Base-by-base conservation (phyloP, 2,329 filamentous ascomycete species). In the Catunica adiposa region DNA sequence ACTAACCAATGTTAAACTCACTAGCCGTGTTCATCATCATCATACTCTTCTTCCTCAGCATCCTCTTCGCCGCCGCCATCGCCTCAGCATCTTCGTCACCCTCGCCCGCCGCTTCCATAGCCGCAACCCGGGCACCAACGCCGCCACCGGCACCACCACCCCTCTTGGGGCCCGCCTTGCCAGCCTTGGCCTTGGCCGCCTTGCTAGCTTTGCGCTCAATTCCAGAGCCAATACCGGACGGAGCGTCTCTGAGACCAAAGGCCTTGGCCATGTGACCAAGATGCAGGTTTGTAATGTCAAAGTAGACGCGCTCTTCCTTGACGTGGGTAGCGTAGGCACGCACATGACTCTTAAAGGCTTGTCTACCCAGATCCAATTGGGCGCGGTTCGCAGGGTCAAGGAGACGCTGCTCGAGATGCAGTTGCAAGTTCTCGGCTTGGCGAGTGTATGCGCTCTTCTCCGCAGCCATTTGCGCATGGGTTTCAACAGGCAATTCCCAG, bases 311-410 rank as follows among this genome's bases (percentile, higher is more conserved):
- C 70, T 98, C 92, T 46, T 83, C 82, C 29, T 86, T 83, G 26
- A 90, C 79, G 68, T 98, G 92, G 0, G 92, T 98, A 1, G 92
- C 89, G 66, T 98, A 98, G 0, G 92, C 92, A 55, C 92, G 78
- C 55, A 98, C 83, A 64, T 97, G 89, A 53, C 86, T 92, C 65
- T 94, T 88, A 71, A 86, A 98, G 0, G 84, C 92, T 61, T 86
- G 81, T 20, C 88, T 79, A 0, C 86, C 90, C 63, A 89, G 77
- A 63, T 94, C 88, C 3, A 94, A 78, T 40, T 85, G 78, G 56
- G 80, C 80, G 0, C 78, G 71, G 55, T 83, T 78, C 11, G 40
- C 50, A 4, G 57, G 57, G 37, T 80, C 67, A 37, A 80, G 71
- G 3, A 81, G 69, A 1, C 78, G 73, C 65, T 80, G 77, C 63